Evolutionary conservation across 768 basidiomycete genomes (phyloP), one percentile per base, ranked within the genome.

Genomic region (Pleurotus citrinopileatus): DNA sequence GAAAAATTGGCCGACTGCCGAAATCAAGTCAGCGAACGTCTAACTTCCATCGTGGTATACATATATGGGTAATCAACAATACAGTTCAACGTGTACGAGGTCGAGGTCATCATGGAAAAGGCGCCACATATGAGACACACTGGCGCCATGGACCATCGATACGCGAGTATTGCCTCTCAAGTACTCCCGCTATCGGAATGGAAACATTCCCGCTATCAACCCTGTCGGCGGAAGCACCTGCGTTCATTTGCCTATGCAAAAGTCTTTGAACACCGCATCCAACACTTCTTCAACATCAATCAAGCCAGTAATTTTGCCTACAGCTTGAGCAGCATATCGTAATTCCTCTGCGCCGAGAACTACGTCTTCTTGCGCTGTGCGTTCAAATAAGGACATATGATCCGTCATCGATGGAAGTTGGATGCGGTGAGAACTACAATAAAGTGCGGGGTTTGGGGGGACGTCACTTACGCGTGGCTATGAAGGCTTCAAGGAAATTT

Each of bases 271-370:
- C 22, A 96, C 79, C 17, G 81, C 80, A 55, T 93, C 91, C 19
- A 96, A 67, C 6, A 95, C 75, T 55, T 95, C 91, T 61, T 96
- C 94, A 10, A 86, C 82, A 42, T 86, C 86, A 53, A 96, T 86
- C 6, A 78, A 64, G 3, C 94, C 93, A 1, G 87, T 84, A n/a
- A 95, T 83, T 55, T 83, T 82, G 1, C 91, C 93, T n/a, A 96
- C 79, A 3, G 91, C 86, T 55, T 81, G 80, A 0, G 87, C 85
- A 1, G 92, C 94, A 63, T 94, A 92, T 22, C 94, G 83, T 22
- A 96, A 75, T 63, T 94, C 91, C 66, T 96, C 94, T 0, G 92
- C 92, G 3, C 82, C 91, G 9, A 90, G 65, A 4, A 94, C 91
- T 3, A 94, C 71, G 57, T 94, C 89, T n/a, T 80, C 75, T 1